Percentiles rank a stretch among this genome's conserved stretches.
Evolutionary conservation across 73 alveolate species (phyloP).

Genomic region (Stentor roeselii): DNA sequence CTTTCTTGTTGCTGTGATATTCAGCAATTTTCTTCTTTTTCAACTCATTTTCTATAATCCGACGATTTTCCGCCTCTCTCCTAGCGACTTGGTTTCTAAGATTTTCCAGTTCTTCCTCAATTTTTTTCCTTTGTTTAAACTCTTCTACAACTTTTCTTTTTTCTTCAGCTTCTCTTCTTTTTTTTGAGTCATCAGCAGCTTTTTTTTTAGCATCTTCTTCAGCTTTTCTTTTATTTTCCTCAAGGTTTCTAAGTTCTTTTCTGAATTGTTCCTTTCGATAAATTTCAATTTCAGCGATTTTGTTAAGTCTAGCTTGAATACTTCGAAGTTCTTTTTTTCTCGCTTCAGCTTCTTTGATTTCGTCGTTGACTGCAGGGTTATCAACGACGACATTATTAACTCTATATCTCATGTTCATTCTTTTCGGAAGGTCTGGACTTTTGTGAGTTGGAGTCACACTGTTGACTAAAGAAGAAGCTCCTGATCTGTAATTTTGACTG

Average conservation of each 20-base stretch:
- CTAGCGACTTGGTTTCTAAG: neutral
- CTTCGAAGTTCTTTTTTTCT: neutral
- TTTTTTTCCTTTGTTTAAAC: neutral
- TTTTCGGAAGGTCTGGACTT: neutral
- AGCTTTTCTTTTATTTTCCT: neutral
- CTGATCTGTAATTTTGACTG: neutral
- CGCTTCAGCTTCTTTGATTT: neutral
- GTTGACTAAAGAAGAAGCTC: neutral
- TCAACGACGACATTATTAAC: neutral
- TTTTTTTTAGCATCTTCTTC: neutral
- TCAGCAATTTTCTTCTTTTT: neutral
- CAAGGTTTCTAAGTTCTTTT: neutral
- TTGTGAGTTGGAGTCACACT: neutral
- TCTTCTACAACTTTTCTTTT: neutral
- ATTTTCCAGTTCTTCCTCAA: neutral
- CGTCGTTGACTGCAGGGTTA: neutral
- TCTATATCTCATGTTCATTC: neutral
- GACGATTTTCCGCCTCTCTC: neutral
- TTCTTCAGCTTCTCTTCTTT: neutral
- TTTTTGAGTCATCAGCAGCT: neutral
- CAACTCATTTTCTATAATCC: neutral
- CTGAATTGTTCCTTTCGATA: neutral
- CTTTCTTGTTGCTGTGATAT: neutral
- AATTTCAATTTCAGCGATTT: neutral
- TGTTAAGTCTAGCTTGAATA: neutral